Conservation (phyloP, 768 basidiomycete species). For the Fomitopsis pulvina region DNA sequence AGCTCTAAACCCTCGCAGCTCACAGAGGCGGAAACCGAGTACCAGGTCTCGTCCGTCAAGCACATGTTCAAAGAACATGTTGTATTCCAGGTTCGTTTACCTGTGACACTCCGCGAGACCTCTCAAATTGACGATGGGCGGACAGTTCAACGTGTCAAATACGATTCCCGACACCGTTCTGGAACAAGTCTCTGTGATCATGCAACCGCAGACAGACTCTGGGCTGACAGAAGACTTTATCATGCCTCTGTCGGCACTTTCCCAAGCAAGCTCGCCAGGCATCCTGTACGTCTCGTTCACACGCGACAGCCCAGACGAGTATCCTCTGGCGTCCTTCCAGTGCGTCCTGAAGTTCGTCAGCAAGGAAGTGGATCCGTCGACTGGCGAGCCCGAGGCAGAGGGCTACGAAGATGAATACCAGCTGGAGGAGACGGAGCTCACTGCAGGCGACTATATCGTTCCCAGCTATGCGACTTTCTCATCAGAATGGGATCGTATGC, state of each 20-base stretch:
- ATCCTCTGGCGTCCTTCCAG: slow-evolving; percentile 77
- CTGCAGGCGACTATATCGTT: slow-evolving; percentile 90
- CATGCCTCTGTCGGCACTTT: slow-evolving; percentile 71
- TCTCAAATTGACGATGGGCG: slow-evolving; percentile 5
- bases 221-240: slow-evolving; percentile 92
- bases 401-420: slow-evolving; percentile 99
- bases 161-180: slow-evolving; percentile 93
- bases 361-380: slow-evolving; percentile 95
- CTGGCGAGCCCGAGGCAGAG: slow-evolving; percentile 92
- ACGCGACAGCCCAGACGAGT: slow-evolving; percentile 69
- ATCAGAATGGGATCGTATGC: slow-evolving; percentile 92
- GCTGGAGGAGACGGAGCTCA: slow-evolving; percentile 91
- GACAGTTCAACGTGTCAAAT: slow-evolving; percentile 94
- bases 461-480: slow-evolving; percentile 92
- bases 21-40: slow-evolving; percentile 97
- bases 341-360: slow-evolving; percentile 92
- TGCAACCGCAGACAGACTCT: slow-evolving; percentile 72
- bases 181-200: slow-evolving; percentile 90
- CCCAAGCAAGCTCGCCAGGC: slow-evolving; percentile 66
- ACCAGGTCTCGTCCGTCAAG: slow-evolving; percentile 94
- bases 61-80: slow-evolving; percentile 94
- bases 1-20: slow-evolving; percentile 71
- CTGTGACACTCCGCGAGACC: not conserved
- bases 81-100: slow-evolving; percentile 81
- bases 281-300: slow-evolving; percentile 93